Percentiles rank a stretch among this genome's conserved stretches.
Conservation (phyloP, 257 asterid genomes). For the Solanum rostratum region DNA sequence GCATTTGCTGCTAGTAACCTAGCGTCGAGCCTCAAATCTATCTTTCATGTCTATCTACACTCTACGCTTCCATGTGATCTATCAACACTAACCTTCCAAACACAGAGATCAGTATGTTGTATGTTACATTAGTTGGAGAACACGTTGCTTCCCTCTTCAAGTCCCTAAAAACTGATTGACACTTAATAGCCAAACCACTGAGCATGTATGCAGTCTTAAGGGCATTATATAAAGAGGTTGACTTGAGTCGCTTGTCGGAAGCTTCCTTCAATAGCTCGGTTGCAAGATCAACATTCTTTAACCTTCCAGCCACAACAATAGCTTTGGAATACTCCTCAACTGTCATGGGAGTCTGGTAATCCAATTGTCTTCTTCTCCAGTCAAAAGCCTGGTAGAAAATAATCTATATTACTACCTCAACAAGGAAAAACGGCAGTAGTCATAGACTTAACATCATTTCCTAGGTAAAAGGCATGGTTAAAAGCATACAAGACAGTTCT, state of each 20-base stretch:
- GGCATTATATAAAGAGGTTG: slow-evolving; percentile 47
- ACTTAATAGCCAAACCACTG: slow-evolving; percentile 35
- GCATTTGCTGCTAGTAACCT: no score
- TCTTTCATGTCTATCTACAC: no score
- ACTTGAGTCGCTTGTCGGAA: slow-evolving; percentile 32
- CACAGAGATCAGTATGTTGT: slow-evolving; percentile 73
- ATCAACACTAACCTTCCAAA: slow-evolving; percentile 55
- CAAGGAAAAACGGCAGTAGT: background rate
- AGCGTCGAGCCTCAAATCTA: no score
- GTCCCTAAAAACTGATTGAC: slow-evolving; percentile 47
- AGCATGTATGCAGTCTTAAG: slow-evolving; percentile 54
- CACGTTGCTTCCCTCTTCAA: slow-evolving; percentile 44
- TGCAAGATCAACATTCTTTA: no score
- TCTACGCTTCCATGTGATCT: slow-evolving; percentile 87
- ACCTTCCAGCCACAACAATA: no score
- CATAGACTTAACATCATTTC: background rate
- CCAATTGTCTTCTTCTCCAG: slow-evolving; percentile 71
- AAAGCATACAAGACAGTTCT: no score
- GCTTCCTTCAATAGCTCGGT: slow-evolving; percentile 68
- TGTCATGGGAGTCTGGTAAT: slow-evolving; percentile 47
- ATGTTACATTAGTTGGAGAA: slow-evolving; percentile 55
- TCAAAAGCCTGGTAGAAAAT: slow-evolving; percentile 42
- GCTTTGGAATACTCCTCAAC: no score
- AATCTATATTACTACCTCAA: background rate
- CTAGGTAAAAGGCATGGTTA: background rate